phyloP scores from a whole-genome alignment of 805 yeast species.

The Wickerhamomyces subpelliculosus region DNA sequence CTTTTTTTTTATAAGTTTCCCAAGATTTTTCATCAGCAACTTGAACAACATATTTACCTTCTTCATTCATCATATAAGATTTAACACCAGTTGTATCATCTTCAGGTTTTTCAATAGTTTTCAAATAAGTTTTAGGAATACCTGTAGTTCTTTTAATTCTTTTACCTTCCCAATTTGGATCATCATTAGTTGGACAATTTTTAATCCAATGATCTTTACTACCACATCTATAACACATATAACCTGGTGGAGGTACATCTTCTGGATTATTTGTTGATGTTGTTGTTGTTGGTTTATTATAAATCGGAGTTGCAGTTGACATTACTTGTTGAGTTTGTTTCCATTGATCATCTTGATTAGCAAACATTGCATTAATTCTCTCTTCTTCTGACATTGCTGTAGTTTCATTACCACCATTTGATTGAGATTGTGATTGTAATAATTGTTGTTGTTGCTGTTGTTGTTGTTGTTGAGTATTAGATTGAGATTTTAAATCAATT shows the following conservation, averaged over 20 bases:
- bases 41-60: conserved; percentile 94
- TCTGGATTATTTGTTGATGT: conserved; percentile 34
- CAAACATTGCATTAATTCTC: conserved; percentile 83
- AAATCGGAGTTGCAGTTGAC: conserved; percentile 78
- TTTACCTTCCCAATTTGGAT: conserved; percentile 91
- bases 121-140: conserved; percentile 89
- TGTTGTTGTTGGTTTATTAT: conserved; percentile 35
- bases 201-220: conserved; percentile 93
- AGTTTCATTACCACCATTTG: conserved; percentile 23
- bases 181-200: conserved; percentile 90
- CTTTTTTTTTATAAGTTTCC: conserved; percentile 74
- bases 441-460: conserved; percentile 9
- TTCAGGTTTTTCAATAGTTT: conserved; percentile 78
- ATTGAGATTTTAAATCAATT: conserved; percentile 17
- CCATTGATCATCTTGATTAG: conserved; percentile 93
- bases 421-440: no score
- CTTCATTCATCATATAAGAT: conserved; percentile 81
- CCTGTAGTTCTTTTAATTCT: conserved; percentile 91
- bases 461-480: conserved; percentile 5
- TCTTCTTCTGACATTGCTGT: conserved; percentile 72
- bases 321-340: conserved; percentile 86
- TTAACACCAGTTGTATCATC: conserved; percentile 46
- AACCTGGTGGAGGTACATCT: conserved; percentile 89
- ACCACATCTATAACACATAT: conserved; percentile 95
- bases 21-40: conserved; percentile 90